Conservation (phyloP, 495 filamentous ascomycete genomes). For the Talaromyces stipitatus region DNA sequence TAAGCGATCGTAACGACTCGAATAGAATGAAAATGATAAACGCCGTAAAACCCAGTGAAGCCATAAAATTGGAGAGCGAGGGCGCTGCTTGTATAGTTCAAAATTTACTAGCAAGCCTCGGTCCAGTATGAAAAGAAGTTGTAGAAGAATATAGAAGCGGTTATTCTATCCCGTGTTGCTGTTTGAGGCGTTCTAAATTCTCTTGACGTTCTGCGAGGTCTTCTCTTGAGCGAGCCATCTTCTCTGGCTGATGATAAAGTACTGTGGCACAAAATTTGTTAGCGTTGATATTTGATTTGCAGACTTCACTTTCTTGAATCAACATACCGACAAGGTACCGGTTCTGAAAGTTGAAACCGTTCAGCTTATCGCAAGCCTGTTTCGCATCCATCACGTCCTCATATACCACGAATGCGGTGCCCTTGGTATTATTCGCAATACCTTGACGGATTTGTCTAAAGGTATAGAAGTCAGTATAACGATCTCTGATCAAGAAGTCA, state of each 20-base stretch:
- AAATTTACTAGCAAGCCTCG: constrained; percentile 21
- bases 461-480: background rate
- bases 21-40: constrained; percentile 14
- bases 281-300: background rate
- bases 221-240: constrained; percentile 88
- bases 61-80: constrained; percentile 21
- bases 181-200: constrained; percentile 95
- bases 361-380: constrained; percentile 96
- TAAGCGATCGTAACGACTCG: background rate
- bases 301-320: background rate
- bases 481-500: background rate
- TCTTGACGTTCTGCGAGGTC: constrained; percentile 91
- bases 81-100: constrained; percentile 33
- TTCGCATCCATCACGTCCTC: constrained; percentile 99
- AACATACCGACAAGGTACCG: constrained; percentile 95
- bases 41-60: constrained; percentile 33
- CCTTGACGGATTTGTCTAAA: constrained; percentile 94
- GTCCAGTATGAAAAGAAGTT: background rate
- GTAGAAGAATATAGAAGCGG: background rate
- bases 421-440: constrained; percentile 94
- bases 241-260: constrained; percentile 96
- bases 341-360: constrained; percentile 99
- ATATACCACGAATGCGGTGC: constrained; percentile 97
- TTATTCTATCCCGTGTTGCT: constrained; percentile 98
- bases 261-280: constrained; percentile 44